phyloP scores from a whole-genome alignment of 371 early-diverging fungal genomes.

The Mortierella sp. region DNA sequence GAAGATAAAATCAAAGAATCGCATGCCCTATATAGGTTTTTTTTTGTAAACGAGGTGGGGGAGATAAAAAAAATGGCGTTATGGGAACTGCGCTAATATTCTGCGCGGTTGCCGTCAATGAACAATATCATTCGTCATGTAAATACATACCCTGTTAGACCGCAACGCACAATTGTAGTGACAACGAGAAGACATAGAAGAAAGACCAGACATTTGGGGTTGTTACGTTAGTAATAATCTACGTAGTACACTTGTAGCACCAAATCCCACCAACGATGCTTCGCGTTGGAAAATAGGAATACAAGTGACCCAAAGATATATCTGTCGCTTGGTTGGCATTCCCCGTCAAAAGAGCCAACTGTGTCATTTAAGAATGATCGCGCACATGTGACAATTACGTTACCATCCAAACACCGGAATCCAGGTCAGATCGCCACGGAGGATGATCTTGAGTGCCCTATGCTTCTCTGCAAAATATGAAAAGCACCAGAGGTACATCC shows the following conservation, averaged over 20 bases:
- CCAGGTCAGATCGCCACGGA: conserved; percentile 80
- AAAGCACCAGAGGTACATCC: conserved; percentile 88
- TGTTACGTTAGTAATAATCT: too few species aligned
- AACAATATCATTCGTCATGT: too few species aligned
- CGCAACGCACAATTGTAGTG: too few species aligned
- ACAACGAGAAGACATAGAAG: too few species aligned
- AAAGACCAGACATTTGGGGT: too few species aligned
- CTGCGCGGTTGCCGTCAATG: too few species aligned
- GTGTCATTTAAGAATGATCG: too few species aligned
- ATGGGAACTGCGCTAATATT: neutral
- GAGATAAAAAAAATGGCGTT: conserved; percentile 2
- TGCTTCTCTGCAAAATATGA: conserved; percentile 75
- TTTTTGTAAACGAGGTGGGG: too few species aligned
- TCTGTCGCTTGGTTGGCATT: conserved; percentile 49
- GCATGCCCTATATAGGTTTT: conserved; percentile 77
- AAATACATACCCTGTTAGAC: too few species aligned
- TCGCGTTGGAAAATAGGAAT: neutral
- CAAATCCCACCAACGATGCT: neutral
- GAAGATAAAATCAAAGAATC: conserved; percentile 88
- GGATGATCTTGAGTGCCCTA: conserved; percentile 85
- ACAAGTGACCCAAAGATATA: neutral
- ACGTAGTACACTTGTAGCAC: too few species aligned
- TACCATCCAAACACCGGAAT: conserved; percentile 89
- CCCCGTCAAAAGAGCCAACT: conserved; percentile 27
- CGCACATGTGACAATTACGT: conserved; percentile 9